Evolutionary conservation across 2,329 filamentous ascomycete genomes (phyloP), one percentile per base, ranked within the genome.

Genomic region (Diaporthe nobilis): DNA sequence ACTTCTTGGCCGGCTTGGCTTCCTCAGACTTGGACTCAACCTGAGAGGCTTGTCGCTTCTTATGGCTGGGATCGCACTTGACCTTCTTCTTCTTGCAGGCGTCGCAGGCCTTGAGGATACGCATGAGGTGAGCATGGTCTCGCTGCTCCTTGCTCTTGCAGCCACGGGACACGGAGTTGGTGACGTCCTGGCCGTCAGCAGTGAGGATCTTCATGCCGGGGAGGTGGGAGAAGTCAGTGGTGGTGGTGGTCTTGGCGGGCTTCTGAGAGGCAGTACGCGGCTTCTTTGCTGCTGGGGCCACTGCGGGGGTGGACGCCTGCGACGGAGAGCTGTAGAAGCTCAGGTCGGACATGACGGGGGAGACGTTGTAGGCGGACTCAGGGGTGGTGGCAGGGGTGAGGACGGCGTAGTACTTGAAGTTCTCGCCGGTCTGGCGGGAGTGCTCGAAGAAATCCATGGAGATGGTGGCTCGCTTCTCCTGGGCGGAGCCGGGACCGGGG

Each of bases 151-250:
- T 92, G 71, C 91, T 92, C 85, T 92, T 93, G 82, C 88, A 90
- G 47, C 91, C 90, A 53, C 91, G 87, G 22, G 90, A 91, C 20
- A 90, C 90, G 73, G 88, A 87, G 82, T 91, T 90, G 60, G 91
- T 93, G 74, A 93, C 88, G 80, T 93, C 91, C 57, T 85, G 84
- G 65, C 91, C 91, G 77, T 92, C 90, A 81, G 87, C 89, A 75
- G 91, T 93, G 85, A 93, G 87, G 77, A 93, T 93, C 81, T 91
- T 91, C 90, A 93, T 92, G 71, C 91, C 91, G 10, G 90, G 90
- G 28, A 92, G 82, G 78, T 86, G 84, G 8, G 88, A 87, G 79
- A 90, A 88, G 82, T 91, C 89, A 34, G 22, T 65, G 22, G 80
- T 42, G 22, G 28, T 51, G 34, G 80, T 51, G 63, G 78, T 75